Evolutionary conservation across 1,139 yeast species (phyloP).

Genomic region (Saccharomyces uvarum): DNA sequence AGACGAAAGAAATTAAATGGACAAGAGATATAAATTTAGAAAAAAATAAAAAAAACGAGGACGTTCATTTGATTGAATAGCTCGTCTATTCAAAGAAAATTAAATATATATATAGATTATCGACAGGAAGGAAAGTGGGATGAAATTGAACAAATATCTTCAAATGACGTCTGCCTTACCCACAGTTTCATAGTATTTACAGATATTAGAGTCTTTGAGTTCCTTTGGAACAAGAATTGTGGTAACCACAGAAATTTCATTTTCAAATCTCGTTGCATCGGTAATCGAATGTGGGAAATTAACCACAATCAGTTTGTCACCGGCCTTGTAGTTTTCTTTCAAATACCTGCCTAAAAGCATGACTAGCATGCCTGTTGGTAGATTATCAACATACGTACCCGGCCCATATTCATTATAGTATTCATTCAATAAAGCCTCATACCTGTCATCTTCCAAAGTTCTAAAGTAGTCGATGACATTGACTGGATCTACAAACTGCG

Average conservation of each 20-base stretch:
- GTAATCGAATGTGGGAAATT: conserved; percentile 53
- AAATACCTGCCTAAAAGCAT: conserved; percentile 48
- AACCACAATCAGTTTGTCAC: conserved; percentile 40
- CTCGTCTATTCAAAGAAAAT: conserved; percentile 1
- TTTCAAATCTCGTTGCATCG: conserved; percentile 49
- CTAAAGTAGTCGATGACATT: conserved; percentile 1
- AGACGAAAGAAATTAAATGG: not conserved
- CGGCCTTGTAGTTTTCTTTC: conserved; percentile 34
- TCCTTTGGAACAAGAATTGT: conserved; percentile 32
- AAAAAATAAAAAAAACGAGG: not conserved
- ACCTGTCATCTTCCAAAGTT: conserved; percentile 32
- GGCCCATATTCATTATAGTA: conserved; percentile 23
- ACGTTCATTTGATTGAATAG: not conserved
- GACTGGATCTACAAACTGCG: conserved; percentile 4
- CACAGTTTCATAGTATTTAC: conserved; percentile 55
- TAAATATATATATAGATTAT: not conserved
- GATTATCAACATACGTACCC: conserved; percentile 29
- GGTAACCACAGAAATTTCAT: conserved; percentile 37
- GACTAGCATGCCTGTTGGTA: conserved; percentile 54
- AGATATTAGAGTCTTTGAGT: conserved; percentile 35
- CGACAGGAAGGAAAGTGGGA: not conserved
- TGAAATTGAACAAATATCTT: not conserved
- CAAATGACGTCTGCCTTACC: conserved; percentile 35
- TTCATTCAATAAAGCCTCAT: conserved; percentile 35
- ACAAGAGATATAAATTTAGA: not conserved